Percentiles rank a stretch among this genome's conserved stretches.
These are phyloP conservation scores for Scenedesmus sp. DNA, from an alignment of 163 green algal genomes.

Conservation along the genomic window DNA sequence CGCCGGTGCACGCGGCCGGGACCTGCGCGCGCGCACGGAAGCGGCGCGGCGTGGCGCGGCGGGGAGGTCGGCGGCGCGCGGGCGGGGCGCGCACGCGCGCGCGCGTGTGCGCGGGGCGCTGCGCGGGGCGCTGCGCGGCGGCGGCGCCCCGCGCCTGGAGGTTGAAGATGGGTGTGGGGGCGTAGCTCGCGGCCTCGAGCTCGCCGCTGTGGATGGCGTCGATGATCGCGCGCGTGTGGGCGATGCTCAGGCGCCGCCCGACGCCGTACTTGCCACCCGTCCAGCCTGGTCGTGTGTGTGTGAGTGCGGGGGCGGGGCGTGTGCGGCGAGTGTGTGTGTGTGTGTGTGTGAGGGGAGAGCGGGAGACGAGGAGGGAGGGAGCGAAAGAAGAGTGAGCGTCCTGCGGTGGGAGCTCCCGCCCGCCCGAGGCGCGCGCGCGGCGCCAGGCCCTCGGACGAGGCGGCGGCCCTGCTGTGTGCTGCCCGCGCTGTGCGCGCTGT, in stretches of 20 bases:
- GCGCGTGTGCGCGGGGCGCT: background rate
- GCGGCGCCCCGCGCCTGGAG: conserved; percentile 72
- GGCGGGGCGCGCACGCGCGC: background rate
- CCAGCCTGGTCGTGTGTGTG: too few species aligned
- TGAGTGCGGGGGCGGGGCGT: too few species aligned
- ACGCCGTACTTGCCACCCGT: conserved; percentile 86
- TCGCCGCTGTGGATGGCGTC: conserved; percentile 94
- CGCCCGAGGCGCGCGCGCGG: too few species aligned
- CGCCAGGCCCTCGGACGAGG: too few species aligned
- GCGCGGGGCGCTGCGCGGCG: background rate
- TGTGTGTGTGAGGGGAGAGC: too few species aligned
- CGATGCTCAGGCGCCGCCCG: conserved; percentile 85
- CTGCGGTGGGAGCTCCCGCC: too few species aligned
- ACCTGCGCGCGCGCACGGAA: conserved; percentile 1
- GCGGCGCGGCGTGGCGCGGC: background rate
- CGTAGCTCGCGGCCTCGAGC: conserved; percentile 68
- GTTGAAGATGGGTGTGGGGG: conserved; percentile 82
- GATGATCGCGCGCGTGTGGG: conserved; percentile 94
- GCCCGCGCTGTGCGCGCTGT: background rate
- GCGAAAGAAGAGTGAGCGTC: too few species aligned
- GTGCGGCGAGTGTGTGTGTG: too few species aligned
- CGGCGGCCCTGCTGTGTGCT: background rate
- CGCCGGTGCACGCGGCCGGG: conserved; percentile 49
- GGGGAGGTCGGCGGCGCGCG: background rate
- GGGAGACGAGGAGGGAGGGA: too few species aligned